Evolutionary conservation across 129 eudicot species (phyloP), one percentile per base, ranked within the genome.

Genomic region (Lactuca sativa): DNA sequence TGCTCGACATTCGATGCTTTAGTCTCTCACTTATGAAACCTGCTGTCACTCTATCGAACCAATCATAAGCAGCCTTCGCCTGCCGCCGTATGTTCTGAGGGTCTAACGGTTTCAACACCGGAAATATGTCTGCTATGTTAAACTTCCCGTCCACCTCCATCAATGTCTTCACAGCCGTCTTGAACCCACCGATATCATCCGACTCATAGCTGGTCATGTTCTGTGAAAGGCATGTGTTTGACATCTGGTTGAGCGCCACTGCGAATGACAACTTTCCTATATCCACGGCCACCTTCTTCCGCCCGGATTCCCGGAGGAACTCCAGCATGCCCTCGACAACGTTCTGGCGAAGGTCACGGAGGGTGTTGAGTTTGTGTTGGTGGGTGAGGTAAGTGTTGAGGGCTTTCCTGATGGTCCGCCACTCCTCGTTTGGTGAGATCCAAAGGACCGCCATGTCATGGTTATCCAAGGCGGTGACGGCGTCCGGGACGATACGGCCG

Each of bases 341-440:
- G 4, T 48, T 44, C 49, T 77, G 78, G 1, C 95, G 62, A 38
- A 82, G 73, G 43, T 36, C 64, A 1, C 77, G 75, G 10, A 87
- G 67, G 5, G 63, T 40, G 49, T 84, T 83, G 8, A 86, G 66
- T 62, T 81, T 86, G 16, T 72, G 83, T 7, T 55, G 63, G 56
- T 80, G 43, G 6, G 83, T 79, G 32, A 86, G 80, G 25, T 78
- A 77, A 3, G 58, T 77, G 57, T 54, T 81, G 62, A 84, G 70
- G n/a, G 83, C 84, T 54, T 62, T 79, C 31, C 88, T 64, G 14
- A 80, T 77, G 16, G 72, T 82, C 13, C 82, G 57, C 88, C 96
- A 90, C 1, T 72, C 76, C 0, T 67, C 86, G 15, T 78, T 66
- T 0, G 76, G 56, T 3, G 88, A 55, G 1, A 84, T 57, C 90